Percentiles rank a stretch among this genome's conserved stretches.
Evolutionary conservation across 106 monocot genomes (phyloP).

Genomic region (Platanthera zijinensis): DNA sequence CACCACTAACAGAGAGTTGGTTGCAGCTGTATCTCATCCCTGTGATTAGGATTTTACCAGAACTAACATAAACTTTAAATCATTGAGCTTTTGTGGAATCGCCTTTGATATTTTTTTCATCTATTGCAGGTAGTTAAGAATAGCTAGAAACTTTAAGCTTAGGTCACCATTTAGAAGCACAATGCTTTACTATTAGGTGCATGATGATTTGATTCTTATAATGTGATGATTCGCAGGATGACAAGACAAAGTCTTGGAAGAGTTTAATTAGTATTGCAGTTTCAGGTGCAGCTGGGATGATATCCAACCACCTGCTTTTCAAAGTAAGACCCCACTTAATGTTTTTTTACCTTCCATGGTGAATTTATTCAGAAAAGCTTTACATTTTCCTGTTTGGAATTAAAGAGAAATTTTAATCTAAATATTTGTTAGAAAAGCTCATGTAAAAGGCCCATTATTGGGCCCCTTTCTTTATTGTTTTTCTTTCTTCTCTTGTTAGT

Average conservation of each 20-base stretch:
- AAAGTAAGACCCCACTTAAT: conserved; percentile 30
- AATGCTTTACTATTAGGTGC: background rate
- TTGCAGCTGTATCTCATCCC: background rate
- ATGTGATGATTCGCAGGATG: conserved; percentile 38
- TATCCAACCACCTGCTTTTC: conserved; percentile 98
- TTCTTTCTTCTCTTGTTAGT: no score
- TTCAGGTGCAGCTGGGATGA: conserved; percentile 98
- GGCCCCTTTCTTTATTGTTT: no score
- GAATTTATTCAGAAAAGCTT: conserved; percentile 1
- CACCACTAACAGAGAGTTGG: background rate
- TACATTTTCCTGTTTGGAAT: background rate
- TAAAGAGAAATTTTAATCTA: background rate
- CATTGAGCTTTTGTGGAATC: background rate
- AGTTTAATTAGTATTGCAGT: conserved; percentile 72
- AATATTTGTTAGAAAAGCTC: no score
- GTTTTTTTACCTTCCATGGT: background rate
- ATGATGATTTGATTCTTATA: background rate
- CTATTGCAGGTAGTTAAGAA: background rate
- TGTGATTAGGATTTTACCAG: background rate
- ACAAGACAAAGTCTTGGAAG: conserved; percentile 97
- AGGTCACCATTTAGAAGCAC: background rate
- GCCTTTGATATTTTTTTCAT: background rate
- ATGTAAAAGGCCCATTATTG: no score
- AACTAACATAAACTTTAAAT: background rate
- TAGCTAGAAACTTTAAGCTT: background rate